A percentile compares a stretch with the other conserved stretches of the same genome.
phyloP scores from a whole-genome alignment of 192 early-diverging fungal genomes.

The Coemansia sp. region DNA sequence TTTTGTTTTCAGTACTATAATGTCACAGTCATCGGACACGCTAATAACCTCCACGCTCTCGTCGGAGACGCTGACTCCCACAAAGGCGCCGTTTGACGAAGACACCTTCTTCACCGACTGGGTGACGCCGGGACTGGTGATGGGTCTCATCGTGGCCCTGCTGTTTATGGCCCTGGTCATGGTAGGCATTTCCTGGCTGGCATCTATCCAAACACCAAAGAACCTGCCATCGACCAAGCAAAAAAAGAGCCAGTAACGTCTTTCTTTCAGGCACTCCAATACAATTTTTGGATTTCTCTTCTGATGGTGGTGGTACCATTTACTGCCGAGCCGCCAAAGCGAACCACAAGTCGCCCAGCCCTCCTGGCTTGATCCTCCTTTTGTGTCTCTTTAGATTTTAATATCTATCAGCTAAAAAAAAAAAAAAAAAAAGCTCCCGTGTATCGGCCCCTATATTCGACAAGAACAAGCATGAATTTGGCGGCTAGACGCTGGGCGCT shows the following conservation, averaged over 20 bases:
- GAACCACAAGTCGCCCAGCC: no score
- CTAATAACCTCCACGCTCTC: constrained; percentile 9
- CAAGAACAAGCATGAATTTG: constrained; percentile 3
- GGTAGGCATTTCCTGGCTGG: constrained; percentile 48
- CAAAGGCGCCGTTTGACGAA: constrained; percentile 31
- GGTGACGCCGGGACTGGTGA: constrained; percentile 52
- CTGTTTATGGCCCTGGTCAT: constrained; percentile 36
- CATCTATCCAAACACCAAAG: constrained; percentile 47
- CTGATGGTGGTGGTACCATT: no score
- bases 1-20: constrained; percentile 11
- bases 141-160: constrained; percentile 32
- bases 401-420: no score
- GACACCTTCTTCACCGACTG: constrained; percentile 52
- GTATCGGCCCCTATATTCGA: no score
- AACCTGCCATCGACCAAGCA: constrained; percentile 48
- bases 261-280: no score
- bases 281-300: no score
- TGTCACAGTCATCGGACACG: constrained; percentile 8
- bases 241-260: constrained; percentile 39
- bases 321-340: no score
- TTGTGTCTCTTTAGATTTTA: no score
- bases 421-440: no score
- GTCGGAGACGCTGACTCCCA: constrained; percentile 8
- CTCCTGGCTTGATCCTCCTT: no score
- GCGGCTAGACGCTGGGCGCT: background rate